These are phyloP conservation scores for Wickerhamiella occidentalis DNA, from an alignment of 805 yeast genomes.

Conservation along the genomic window DNA sequence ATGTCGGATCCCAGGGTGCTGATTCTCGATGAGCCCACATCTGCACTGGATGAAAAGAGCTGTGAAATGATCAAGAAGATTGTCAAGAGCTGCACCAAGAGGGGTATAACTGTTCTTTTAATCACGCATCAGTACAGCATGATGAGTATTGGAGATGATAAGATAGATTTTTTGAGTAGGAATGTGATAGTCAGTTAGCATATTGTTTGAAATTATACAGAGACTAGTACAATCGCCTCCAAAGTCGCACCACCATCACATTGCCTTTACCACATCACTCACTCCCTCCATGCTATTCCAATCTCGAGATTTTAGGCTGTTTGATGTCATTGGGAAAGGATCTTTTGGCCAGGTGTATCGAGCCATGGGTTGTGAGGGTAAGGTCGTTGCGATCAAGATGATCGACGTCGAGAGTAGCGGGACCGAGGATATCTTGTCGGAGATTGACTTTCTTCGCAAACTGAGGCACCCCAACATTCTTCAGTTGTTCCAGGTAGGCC, in stretches of 20 bases:
- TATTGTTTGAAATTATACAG: too few relatives aligned
- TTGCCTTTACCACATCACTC: background rate
- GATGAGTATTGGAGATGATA: constrained; percentile 44
- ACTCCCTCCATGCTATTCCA: background rate
- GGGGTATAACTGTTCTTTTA: constrained; percentile 41
- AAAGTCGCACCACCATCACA: too few relatives aligned
- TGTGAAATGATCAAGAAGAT: constrained; percentile 39
- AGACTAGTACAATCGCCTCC: too few relatives aligned
- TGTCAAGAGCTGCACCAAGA: constrained; percentile 30
- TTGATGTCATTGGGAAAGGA: constrained; percentile 19
- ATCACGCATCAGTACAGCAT: constrained; percentile 66
- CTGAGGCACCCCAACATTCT: constrained; percentile 56
- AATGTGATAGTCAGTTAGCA: too few relatives aligned
- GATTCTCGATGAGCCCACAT: constrained; percentile 77
- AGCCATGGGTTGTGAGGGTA: constrained; percentile 28
- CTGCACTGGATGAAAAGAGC: constrained; percentile 66
- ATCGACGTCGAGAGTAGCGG: constrained; percentile 45
- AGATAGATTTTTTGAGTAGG: constrained; percentile 26
- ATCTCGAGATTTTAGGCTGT: constrained; percentile 1
- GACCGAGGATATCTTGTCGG: constrained; percentile 38
- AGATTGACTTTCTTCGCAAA: constrained; percentile 61
- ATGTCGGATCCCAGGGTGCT: constrained; percentile 52
- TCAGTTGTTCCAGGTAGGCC: constrained; percentile 43
- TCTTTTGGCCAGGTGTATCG: constrained; percentile 23
- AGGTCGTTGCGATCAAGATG: constrained; percentile 72